Conservation (phyloP, 108 stramenopile species). For the Skeletonema menzelii region DNA sequence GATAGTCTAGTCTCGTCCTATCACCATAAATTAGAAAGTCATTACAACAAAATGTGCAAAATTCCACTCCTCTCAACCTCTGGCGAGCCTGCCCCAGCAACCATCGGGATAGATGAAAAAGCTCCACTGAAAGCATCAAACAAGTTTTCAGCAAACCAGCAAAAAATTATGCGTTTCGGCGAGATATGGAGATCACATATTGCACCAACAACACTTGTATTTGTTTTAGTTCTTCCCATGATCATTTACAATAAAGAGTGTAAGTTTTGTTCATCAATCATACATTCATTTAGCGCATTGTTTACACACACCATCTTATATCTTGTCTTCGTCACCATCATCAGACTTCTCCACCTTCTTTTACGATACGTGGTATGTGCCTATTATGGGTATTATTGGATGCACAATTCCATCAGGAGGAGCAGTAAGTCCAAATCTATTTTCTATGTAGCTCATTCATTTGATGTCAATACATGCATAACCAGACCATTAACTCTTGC, state of each 20-base stretch:
- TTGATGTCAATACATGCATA: neutral
- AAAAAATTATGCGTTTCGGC: neutral
- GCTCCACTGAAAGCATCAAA: neutral
- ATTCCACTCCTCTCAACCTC: neutral
- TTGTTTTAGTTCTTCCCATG: neutral
- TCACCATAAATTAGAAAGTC: neutral
- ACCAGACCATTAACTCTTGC: neutral
- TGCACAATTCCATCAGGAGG: slow-evolving; percentile 9
- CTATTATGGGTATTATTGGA: slow-evolving; percentile 13
- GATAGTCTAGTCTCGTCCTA: too few relatives aligned
- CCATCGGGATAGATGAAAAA: neutral
- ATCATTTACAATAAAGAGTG: neutral
- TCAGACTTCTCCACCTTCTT: slow-evolving; percentile 4
- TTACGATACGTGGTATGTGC: slow-evolving; percentile 8
- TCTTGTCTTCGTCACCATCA: neutral
- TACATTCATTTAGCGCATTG: neutral
- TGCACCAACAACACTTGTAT: neutral
- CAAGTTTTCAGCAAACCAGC: neutral
- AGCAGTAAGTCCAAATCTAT: neutral
- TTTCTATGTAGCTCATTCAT: neutral
- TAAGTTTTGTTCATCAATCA: neutral
- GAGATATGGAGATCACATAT: neutral
- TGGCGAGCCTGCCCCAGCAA: neutral
- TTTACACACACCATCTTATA: neutral
- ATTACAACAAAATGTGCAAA: neutral